A percentile compares a stretch with the other conserved stretches of the same genome.
Conservation (phyloP, 2,329 filamentous ascomycete species). For the Truncatella angustata region DNA sequence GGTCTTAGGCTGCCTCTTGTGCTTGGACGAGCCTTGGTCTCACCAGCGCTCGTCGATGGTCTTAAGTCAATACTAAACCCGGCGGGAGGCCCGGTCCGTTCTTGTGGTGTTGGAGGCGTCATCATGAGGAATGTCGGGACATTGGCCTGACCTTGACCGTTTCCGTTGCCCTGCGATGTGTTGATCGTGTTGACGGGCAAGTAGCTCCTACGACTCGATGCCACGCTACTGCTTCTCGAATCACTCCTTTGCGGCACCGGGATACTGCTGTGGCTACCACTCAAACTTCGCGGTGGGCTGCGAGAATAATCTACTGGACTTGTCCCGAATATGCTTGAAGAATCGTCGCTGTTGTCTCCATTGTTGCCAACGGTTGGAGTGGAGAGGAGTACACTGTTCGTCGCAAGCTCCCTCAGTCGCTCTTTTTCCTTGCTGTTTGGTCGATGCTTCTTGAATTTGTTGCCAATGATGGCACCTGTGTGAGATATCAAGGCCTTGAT, state of each 20-base stretch:
- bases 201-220: conserved; percentile 44
- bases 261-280: conserved; percentile 47
- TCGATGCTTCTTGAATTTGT: conserved; percentile 90
- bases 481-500: conserved; percentile 93
- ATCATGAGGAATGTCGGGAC: conserved; percentile 30
- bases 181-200: conserved; percentile 20
- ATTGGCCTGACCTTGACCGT: conserved; percentile 22
- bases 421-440: conserved; percentile 77
- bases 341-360: conserved; percentile 55
- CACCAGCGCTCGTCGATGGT: background rate
- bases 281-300: conserved; percentile 54
- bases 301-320: conserved; percentile 58
- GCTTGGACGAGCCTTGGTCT: conserved; percentile 19
- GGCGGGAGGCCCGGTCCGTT: conserved; percentile 14
- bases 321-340: conserved; percentile 51
- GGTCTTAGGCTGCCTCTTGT: conserved; percentile 22
- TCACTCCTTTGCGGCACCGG: conserved; percentile 39
- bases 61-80: conserved; percentile 23
- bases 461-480: conserved; percentile 92
- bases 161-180: conserved; percentile 19
- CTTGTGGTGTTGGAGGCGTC: conserved; percentile 26
- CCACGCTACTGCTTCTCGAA: conserved; percentile 54
- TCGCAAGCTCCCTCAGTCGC: conserved; percentile 81
- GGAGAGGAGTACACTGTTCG: conserved; percentile 64
- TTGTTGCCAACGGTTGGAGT: conserved; percentile 40